Evolutionary conservation across 208 protist species (phyloP).

Genomic region (Naegleria gruberi): DNA sequence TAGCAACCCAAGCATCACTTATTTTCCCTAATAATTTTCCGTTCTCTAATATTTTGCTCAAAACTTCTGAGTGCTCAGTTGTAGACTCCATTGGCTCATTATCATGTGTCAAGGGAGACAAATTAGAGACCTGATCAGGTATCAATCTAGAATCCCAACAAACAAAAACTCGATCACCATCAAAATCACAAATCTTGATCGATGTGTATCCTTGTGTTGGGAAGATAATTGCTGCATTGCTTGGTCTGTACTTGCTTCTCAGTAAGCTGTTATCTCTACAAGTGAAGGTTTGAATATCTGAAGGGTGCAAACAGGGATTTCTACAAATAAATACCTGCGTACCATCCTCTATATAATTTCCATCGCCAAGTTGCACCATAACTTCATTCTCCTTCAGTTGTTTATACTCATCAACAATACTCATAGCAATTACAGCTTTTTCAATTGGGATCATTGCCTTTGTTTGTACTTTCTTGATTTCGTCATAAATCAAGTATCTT

Average conservation of each 20-base stretch:
- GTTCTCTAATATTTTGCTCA: background rate
- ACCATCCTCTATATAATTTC: background rate
- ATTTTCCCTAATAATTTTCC: background rate
- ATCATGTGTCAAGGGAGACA: background rate
- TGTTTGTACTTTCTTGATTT: background rate
- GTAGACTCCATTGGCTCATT: background rate
- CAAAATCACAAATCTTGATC: background rate
- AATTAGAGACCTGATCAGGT: background rate
- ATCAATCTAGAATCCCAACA: background rate
- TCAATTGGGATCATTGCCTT: background rate
- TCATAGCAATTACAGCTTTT: background rate
- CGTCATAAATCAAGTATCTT: background rate
- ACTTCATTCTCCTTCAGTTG: background rate
- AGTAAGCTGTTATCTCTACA: no score
- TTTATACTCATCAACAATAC: background rate
- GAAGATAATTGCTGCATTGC: background rate
- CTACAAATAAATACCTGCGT: background rate
- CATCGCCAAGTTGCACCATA: background rate
- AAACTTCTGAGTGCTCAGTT: background rate
- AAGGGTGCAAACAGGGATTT: background rate
- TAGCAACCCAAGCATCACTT: background rate
- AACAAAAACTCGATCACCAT: background rate
- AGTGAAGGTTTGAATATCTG: background rate
- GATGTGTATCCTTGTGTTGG: background rate
- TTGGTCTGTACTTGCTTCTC: no score